phyloP scores from a whole-genome alignment of 1,284 basidiomycete genomes.

The Blastosporella zonata region DNA sequence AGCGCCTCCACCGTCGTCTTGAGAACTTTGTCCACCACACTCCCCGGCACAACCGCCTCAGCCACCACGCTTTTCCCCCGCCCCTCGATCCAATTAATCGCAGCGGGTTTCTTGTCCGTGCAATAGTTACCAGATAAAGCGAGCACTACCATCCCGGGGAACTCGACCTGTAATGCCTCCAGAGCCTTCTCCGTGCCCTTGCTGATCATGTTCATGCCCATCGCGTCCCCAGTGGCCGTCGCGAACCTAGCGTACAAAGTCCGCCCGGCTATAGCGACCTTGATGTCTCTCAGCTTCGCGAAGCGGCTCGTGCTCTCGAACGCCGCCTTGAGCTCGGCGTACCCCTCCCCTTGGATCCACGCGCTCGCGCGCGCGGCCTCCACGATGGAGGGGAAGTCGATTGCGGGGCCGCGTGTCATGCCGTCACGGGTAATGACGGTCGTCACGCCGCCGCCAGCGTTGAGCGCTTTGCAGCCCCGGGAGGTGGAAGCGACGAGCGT shows the following conservation, averaged over 20 bases:
- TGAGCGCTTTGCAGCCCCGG: conserved; percentile 96
- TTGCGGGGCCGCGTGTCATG: conserved; percentile 98
- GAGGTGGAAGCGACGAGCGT: conserved; percentile 97
- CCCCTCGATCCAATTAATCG: conserved; percentile 99
- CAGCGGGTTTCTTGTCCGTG: conserved; percentile 99
- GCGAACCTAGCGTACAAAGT: conserved; percentile 96
- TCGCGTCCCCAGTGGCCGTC: conserved; percentile 95
- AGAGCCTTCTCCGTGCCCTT: conserved; percentile 96
- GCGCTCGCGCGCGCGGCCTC: conserved; percentile 82
- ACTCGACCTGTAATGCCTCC: conserved; percentile 75
- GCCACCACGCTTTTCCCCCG: conserved; percentile 97
- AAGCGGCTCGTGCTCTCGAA: conserved; percentile 96
- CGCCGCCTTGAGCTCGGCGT: conserved; percentile 72
- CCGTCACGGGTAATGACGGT: conserved; percentile 92
- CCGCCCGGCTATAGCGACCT: conserved; percentile 85
- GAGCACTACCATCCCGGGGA: conserved; percentile 93
- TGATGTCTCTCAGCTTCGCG: conserved; percentile 79
- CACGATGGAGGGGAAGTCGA: conserved; percentile 87
- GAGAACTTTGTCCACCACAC: conserved; percentile 84
- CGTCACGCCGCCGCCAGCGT: conserved; percentile 92
- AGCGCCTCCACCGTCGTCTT: conserved; percentile 94
- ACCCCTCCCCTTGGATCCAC: conserved; percentile 89
- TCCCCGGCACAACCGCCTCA: conserved; percentile 90
- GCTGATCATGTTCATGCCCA: conserved; percentile 99
- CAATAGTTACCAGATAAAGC: conserved; percentile 98